Evolutionary conservation across 2,329 filamentous ascomycete genomes (phyloP).

Genomic region (Chaetomiaceae sp.): DNA sequence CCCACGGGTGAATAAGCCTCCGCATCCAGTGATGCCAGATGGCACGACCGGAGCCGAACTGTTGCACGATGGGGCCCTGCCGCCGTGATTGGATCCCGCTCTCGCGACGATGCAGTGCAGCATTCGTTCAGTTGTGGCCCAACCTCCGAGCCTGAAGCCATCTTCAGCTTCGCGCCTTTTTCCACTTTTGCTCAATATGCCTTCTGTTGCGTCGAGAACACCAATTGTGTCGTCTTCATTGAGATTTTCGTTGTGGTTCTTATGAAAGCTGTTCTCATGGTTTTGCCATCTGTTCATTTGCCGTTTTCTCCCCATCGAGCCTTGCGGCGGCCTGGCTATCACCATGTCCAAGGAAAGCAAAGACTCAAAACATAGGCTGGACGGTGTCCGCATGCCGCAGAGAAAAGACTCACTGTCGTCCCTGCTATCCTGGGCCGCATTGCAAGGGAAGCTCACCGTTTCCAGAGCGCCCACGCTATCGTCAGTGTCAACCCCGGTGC

Average conservation of each 20-base stretch:
- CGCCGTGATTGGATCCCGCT: conserved; percentile 24
- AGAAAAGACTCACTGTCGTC: conserved; percentile 23
- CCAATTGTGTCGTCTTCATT: conserved; percentile 11
- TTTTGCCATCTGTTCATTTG: conserved; percentile 6
- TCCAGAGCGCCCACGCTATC: conserved; percentile 10
- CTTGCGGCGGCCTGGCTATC: conserved; percentile 3
- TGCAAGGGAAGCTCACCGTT: conserved; percentile 16
- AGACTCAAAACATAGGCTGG: conserved; percentile 16
- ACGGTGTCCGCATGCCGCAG: conserved; percentile 20
- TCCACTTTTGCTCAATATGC: conserved; percentile 4
- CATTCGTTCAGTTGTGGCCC: conserved; percentile 24
- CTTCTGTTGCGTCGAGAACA: conserved; percentile 2
- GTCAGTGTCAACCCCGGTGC: conserved; percentile 4
- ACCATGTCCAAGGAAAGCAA: conserved; percentile 21
- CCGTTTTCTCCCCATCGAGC: conserved; percentile 12
- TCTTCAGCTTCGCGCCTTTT: conserved; percentile 11
- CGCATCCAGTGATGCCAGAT: conserved; percentile 26
- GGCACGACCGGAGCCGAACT: conserved; percentile 18
- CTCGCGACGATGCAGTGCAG: conserved; percentile 16
- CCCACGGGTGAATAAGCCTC: conserved; percentile 17
- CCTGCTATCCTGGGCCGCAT: conserved; percentile 22
- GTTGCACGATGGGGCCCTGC: conserved; percentile 21
- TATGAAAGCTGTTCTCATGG: conserved; percentile 14
- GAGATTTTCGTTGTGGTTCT: too few relatives aligned
- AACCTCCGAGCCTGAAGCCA: conserved; percentile 24